Percentiles rank a stretch among this genome's conserved stretches.
phyloP scores from a whole-genome alignment of 768 basidiomycete species.

The Pisolithus marmoratus region DNA sequence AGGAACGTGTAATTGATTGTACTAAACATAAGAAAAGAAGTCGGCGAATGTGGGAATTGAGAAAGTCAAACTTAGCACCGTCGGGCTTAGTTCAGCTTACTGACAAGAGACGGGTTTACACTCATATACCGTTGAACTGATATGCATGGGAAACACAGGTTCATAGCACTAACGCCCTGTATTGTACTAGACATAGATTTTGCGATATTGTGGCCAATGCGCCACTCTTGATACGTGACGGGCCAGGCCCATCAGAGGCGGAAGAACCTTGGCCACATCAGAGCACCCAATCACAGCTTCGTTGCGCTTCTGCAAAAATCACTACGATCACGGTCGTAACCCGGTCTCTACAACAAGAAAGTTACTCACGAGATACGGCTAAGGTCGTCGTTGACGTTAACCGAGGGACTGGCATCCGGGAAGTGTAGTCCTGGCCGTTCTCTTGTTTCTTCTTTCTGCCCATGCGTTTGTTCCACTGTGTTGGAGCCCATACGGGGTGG shows the following conservation, averaged over 20 bases:
- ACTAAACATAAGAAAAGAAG: too few relatives aligned
- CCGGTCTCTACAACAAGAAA: neutral
- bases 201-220: neutral
- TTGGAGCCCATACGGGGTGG: constrained; percentile 43
- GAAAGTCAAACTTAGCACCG: too few relatives aligned
- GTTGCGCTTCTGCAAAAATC: constrained; percentile 27
- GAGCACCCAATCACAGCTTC: neutral
- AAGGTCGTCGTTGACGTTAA: constrained; percentile 24
- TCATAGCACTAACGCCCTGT: too few relatives aligned
- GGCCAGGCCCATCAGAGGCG: constrained; percentile 13
- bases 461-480: constrained; percentile 13
- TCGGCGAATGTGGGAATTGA: too few relatives aligned
- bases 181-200: too few relatives aligned
- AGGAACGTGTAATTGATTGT: too few relatives aligned
- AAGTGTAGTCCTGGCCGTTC: neutral
- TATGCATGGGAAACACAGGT: too few relatives aligned
- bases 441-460: neutral
- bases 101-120: too few relatives aligned
- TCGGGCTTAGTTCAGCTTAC: too few relatives aligned
- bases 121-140: too few relatives aligned
- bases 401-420: neutral
- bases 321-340: constrained; percentile 20
- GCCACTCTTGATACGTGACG: constrained; percentile 1
- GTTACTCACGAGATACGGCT: constrained; percentile 46
- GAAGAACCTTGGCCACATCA: constrained; percentile 13